phyloP scores from a whole-genome alignment of 2,329 filamentous ascomycete genomes.

The Alternaria triticimaculans region DNA sequence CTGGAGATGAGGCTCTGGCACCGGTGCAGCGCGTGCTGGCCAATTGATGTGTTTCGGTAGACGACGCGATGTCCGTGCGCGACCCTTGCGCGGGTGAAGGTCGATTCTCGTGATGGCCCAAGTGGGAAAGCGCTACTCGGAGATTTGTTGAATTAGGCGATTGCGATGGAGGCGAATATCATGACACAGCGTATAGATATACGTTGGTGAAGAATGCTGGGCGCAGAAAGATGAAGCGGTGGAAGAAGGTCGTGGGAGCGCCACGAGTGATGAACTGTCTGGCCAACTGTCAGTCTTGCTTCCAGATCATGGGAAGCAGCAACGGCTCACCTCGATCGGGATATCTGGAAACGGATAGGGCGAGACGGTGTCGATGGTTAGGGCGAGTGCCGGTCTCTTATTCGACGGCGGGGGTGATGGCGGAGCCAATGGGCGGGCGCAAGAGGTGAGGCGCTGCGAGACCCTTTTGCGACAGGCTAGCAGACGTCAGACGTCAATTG shows the following conservation, averaged over 20 bases:
- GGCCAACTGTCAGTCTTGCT: constrained; percentile 36
- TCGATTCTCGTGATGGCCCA: constrained; percentile 40
- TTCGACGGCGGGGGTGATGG: constrained; percentile 36
- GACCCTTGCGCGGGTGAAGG: constrained; percentile 37
- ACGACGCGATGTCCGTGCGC: constrained; percentile 32
- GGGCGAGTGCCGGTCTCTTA: constrained; percentile 34
- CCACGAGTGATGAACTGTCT: constrained; percentile 28
- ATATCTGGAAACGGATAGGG: constrained; percentile 44
- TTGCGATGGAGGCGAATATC: constrained; percentile 21
- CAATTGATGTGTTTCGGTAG: constrained; percentile 43
- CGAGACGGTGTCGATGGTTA: constrained; percentile 35
- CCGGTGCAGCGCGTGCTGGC: constrained; percentile 31
- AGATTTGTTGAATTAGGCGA: constrained; percentile 41
- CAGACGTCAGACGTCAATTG: constrained; percentile 45
- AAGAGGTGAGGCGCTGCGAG: constrained; percentile 41
- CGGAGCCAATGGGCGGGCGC: constrained; percentile 44
- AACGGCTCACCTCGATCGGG: constrained; percentile 30
- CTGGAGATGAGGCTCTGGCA: constrained; percentile 38
- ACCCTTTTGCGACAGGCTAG: constrained; percentile 39
- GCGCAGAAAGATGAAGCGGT: constrained; percentile 23
- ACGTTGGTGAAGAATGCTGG: constrained; percentile 11
- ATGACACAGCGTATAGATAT: constrained; percentile 28
- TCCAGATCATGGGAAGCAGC: constrained; percentile 18
- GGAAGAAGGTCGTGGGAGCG: constrained; percentile 27
- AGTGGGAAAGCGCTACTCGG: constrained; percentile 34